Evolutionary conservation across 129 eudicot species (phyloP).

Genomic region (Chrysanthemum lavandulifolium): DNA sequence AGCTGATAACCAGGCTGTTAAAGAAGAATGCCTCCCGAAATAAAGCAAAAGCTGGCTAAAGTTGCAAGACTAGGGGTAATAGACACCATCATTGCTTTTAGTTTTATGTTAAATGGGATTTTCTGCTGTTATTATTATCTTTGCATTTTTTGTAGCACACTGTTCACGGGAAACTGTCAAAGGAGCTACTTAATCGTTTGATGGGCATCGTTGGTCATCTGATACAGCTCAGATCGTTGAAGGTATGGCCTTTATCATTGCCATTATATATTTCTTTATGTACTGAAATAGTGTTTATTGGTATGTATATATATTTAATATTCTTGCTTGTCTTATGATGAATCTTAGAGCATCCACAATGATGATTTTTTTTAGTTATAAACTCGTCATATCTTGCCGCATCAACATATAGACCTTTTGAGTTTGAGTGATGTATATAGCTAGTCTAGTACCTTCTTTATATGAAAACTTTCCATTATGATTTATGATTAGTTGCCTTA

Average conservation of each 20-base stretch:
- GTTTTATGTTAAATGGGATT: neutral
- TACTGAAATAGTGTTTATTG: conserved; percentile 3
- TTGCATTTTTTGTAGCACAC: conserved; percentile 58
- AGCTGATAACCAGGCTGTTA: conserved; percentile 78
- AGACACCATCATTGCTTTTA: neutral
- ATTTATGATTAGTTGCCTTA: neutral
- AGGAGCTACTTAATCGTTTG: conserved; percentile 75
- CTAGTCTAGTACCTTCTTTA: neutral
- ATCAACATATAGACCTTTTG: no score
- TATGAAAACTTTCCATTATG: neutral
- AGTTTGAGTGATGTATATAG: neutral
- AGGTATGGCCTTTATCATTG: conserved; percentile 48
- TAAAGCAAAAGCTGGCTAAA: conserved; percentile 94
- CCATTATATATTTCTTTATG: neutral
- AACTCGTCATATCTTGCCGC: no score
- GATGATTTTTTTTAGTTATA: no score
- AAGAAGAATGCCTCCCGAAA: conserved; percentile 91
- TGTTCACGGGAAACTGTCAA: conserved; percentile 74
- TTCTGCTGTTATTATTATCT: conserved; percentile 5
- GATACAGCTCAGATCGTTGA: conserved; percentile 84
- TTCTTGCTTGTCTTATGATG: neutral
- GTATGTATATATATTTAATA: neutral
- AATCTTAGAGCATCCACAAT: neutral
- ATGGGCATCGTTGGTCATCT: conserved; percentile 96
- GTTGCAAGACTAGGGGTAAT: conserved; percentile 92